phyloP scores from a whole-genome alignment of 116 monocot genomes.

The Phalaenopsis hybrid region DNA sequence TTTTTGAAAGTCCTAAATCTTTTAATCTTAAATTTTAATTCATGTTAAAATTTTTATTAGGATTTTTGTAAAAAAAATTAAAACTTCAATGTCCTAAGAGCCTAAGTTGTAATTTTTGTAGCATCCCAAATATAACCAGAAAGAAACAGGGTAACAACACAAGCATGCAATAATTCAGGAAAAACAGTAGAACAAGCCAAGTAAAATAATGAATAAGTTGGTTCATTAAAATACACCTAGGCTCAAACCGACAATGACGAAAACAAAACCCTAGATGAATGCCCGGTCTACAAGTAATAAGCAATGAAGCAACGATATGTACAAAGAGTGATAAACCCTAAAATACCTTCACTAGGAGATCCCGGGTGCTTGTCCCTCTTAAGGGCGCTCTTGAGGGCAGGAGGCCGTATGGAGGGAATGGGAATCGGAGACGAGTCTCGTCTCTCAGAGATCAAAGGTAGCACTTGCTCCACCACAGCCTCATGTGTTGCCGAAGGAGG shows the following conservation, averaged over 20 bases:
- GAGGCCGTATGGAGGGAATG: constrained; percentile 13
- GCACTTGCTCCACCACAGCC: not conserved
- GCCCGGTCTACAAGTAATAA: not conserved
- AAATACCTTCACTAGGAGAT: constrained; percentile 26
- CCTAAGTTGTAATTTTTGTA: no score
- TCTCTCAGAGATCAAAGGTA: not conserved
- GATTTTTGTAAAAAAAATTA: no score
- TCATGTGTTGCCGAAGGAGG: constrained; percentile 44
- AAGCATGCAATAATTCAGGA: no score
- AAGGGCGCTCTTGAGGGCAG: constrained; percentile 71
- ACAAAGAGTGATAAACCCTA: not conserved
- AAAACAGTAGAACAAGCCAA: no score
- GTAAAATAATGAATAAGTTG: no score
- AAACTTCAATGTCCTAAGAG: no score
- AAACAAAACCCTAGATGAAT: constrained; percentile 3
- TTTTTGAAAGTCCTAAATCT: no score
- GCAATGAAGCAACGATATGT: not conserved
- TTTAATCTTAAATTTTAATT: no score
- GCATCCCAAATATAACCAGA: no score
- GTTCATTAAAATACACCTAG: not conserved
- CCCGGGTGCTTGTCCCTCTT: constrained; percentile 50
- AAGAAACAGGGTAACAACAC: no score
- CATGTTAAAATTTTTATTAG: no score
- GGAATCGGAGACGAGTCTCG: not conserved
- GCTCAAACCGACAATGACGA: not conserved